phyloP scores from a whole-genome alignment of 2,329 filamentous ascomycete genomes.

The Rutstroemia sp. region DNA sequence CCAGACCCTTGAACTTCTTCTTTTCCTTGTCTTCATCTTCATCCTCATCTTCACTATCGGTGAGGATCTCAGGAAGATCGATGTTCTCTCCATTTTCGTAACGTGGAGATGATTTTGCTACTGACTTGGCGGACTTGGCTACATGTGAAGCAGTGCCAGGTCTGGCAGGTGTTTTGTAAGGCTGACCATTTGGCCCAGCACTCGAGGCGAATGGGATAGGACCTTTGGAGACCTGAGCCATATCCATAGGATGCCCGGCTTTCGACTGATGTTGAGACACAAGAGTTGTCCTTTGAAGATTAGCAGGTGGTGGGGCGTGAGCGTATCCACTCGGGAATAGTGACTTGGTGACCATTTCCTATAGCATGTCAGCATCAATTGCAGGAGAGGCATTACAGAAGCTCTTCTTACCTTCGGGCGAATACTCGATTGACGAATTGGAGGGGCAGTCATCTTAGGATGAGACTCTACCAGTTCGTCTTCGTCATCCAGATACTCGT shows the following conservation, averaged over 20 bases:
- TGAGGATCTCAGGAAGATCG: constrained; percentile 88
- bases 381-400: constrained; percentile 11
- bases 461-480: constrained; percentile 55
- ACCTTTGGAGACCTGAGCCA: constrained; percentile 82
- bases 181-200: constrained; percentile 42
- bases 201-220: constrained; percentile 82
- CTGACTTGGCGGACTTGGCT: constrained; percentile 53
- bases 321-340: constrained; percentile 55
- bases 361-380: constrained; percentile 30
- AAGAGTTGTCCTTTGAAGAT: constrained; percentile 48
- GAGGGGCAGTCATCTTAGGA: constrained; percentile 68
- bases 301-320: constrained; percentile 42
- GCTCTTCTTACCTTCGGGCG: constrained; percentile 35
- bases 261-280: constrained; percentile 61
- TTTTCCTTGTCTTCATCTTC: constrained; percentile 44
- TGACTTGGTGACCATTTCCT: constrained; percentile 56
- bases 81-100: constrained; percentile 88
- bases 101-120: constrained; percentile 64
- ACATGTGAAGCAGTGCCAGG: constrained; percentile 35
- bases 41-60: constrained; percentile 86
- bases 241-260: constrained; percentile 65
- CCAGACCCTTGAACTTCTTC: constrained; percentile 55
- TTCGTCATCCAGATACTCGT: constrained; percentile 59
- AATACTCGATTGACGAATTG: constrained; percentile 72
- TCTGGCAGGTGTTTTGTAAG: constrained; percentile 66